These are phyloP conservation scores for Leishmania major DNA, from an alignment of 208 protist genomes.

Conservation along the genomic window DNA sequence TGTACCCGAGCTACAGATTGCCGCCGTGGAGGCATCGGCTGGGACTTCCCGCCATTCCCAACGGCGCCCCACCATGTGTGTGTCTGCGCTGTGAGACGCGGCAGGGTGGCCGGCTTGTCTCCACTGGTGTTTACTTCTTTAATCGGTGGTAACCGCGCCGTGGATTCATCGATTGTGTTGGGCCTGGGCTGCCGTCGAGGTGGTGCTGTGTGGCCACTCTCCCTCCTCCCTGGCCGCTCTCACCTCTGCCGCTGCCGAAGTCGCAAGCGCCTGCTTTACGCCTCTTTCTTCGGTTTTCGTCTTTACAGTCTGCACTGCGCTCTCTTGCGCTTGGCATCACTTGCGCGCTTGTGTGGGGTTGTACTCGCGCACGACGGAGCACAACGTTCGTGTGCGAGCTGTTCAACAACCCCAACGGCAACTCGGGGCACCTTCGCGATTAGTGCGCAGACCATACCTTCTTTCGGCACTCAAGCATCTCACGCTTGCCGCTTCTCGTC, in stretches of 20 bases:
- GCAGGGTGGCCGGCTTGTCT: conserved; percentile 49
- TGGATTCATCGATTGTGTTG: not conserved
- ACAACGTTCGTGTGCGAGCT: not conserved
- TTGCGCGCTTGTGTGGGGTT: not conserved
- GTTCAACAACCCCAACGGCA: not conserved
- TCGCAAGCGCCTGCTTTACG: not conserved
- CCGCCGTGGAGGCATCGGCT: conserved; percentile 74
- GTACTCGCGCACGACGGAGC: not conserved
- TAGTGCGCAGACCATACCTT: not conserved
- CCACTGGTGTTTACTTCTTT: conserved; percentile 62
- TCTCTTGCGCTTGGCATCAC: not conserved
- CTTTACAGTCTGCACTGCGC: not conserved
- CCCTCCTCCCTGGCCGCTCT: not conserved
- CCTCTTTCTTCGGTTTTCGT: not conserved
- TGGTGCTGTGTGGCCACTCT: not conserved
- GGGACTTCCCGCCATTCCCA: conserved; percentile 43
- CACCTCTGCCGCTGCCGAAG: not conserved
- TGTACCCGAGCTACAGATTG: conserved; percentile 55
- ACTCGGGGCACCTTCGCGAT: not conserved
- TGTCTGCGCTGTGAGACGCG: conserved; percentile 67
- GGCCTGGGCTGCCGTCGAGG: not conserved
- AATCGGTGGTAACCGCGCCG: not conserved
- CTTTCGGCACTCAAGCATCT: not conserved
- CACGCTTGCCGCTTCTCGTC: not conserved
- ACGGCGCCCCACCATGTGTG: conserved; percentile 40